Conservation (phyloP, 495 filamentous ascomycete species). For the Podospora fimiseda region DNA sequence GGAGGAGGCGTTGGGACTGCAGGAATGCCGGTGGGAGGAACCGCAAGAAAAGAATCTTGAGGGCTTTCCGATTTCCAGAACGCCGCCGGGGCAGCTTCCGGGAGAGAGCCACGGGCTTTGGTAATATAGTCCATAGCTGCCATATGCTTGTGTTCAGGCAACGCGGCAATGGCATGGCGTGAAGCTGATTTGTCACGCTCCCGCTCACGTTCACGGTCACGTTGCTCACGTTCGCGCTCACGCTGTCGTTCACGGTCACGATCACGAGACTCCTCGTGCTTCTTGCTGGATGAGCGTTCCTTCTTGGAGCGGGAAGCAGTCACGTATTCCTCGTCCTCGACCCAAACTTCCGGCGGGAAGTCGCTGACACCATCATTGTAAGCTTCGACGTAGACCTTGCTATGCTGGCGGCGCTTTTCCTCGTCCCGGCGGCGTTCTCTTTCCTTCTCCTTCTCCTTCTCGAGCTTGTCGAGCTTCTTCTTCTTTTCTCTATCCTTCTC, state of each 20-base stretch:
- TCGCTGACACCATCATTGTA: background rate
- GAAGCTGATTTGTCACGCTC: constrained; percentile 26
- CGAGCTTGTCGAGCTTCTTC: constrained; percentile 10
- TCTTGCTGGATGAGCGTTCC: constrained; percentile 38
- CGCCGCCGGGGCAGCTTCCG: background rate
- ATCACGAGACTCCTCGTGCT: constrained; percentile 27
- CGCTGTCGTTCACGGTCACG: constrained; percentile 25
- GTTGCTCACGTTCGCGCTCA: constrained; percentile 28
- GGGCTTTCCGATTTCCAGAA: constrained; percentile 27
- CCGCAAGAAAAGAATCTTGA: constrained; percentile 15
- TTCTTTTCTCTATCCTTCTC: constrained; percentile 15
- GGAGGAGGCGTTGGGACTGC: constrained; percentile 31
- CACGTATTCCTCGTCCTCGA: constrained; percentile 29
- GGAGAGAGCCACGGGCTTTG: constrained; percentile 8
- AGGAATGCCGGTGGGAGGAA: too few species aligned
- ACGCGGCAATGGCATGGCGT: constrained; percentile 17
- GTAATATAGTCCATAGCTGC: constrained; percentile 20
- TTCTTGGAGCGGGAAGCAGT: constrained; percentile 29
- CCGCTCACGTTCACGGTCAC: constrained; percentile 21
- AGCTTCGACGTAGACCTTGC: constrained; percentile 21
- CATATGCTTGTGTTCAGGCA: constrained; percentile 13
- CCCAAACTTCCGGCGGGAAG: constrained; percentile 26
- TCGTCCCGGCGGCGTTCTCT: constrained; percentile 28
- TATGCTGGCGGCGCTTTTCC: constrained; percentile 29
- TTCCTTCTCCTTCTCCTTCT: constrained; percentile 6